Conservation (phyloP, 139 green algal genomes). For the Dunaliella sp. region DNA sequence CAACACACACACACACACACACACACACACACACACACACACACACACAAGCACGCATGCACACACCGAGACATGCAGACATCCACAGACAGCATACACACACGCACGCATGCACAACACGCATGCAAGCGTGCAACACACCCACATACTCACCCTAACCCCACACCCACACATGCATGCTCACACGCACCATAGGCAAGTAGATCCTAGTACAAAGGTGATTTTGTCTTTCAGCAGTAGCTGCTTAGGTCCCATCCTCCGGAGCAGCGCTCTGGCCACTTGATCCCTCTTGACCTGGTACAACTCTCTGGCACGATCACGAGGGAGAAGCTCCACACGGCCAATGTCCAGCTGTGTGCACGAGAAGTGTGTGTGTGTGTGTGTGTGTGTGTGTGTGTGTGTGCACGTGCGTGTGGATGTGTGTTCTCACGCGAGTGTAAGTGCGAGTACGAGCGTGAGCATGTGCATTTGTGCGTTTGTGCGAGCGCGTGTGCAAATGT, state of each 20-base stretch:
- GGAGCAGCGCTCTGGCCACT: background rate
- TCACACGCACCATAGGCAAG: constrained; percentile 33
- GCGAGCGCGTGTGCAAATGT: too few species aligned
- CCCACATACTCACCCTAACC: background rate
- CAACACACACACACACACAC: background rate
- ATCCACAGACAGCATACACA: background rate
- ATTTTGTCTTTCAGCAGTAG: constrained; percentile 61
- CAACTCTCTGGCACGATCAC: background rate
- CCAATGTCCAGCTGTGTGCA: constrained; percentile 19
- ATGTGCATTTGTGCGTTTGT: too few species aligned
- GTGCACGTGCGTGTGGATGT: too few species aligned
- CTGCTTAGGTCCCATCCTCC: constrained; percentile 22
- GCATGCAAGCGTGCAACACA: too few species aligned
- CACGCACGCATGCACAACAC: background rate
- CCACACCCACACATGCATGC: background rate
- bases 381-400: too few species aligned
- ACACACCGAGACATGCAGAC: too few species aligned
- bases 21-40: background rate
- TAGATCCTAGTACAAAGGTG: constrained; percentile 48
- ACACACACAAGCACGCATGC: background rate
- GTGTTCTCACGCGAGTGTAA: background rate
- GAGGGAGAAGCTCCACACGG: background rate
- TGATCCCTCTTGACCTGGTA: background rate
- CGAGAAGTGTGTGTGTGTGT: too few species aligned
- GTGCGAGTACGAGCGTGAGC: background rate